phyloP scores from a whole-genome alignment of 345 rosid genomes.

The Brassica nigra region DNA sequence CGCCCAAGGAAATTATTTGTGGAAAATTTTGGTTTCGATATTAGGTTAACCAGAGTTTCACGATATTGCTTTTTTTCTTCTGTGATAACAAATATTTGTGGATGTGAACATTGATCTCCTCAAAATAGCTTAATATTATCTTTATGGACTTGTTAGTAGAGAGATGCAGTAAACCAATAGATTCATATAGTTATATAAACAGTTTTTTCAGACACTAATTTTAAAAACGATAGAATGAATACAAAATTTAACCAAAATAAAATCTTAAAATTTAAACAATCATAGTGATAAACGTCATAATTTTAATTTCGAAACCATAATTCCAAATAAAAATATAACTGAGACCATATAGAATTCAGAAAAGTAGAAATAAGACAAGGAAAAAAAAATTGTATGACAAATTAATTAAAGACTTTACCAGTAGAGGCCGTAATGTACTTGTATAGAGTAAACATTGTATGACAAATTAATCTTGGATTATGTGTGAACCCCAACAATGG shows the following conservation, averaged over 20 bases:
- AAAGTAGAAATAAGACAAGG: background rate
- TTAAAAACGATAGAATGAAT: background rate
- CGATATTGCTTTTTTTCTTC: background rate
- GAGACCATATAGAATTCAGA: background rate
- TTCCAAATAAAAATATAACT: background rate
- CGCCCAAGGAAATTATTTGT: conserved; percentile 14
- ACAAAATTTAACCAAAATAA: background rate
- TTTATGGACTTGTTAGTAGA: background rate
- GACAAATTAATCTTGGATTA: background rate
- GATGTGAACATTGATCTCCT: background rate
- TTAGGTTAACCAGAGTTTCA: background rate
- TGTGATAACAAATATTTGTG: background rate
- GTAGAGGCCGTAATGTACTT: background rate
- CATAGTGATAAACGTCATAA: background rate
- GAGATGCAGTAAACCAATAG: background rate
- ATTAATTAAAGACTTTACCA: background rate
- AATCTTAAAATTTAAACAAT: background rate
- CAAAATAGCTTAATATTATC: background rate
- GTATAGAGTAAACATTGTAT: background rate
- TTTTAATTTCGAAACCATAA: background rate
- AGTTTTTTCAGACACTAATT: background rate
- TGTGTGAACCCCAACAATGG: background rate
- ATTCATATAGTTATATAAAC: background rate
- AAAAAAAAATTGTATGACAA: background rate
- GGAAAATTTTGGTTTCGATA: background rate